phyloP scores from a whole-genome alignment of 2,329 filamentous ascomycete genomes.

The Aspergillus versicolor region DNA sequence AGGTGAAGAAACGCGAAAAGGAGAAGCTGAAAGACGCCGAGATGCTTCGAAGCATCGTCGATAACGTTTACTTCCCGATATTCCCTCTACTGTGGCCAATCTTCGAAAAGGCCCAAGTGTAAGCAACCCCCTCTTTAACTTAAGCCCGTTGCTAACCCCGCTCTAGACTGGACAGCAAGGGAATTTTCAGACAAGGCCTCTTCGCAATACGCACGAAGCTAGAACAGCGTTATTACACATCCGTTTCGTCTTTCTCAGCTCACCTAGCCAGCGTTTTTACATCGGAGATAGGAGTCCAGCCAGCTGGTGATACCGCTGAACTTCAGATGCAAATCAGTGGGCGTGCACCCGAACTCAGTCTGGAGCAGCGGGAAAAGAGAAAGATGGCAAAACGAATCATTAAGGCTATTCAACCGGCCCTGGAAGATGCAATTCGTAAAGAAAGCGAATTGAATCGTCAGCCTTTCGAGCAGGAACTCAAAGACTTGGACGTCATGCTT shows the following conservation, averaged over 20 bases:
- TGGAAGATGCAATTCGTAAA: constrained; percentile 73
- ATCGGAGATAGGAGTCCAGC: constrained; percentile 52
- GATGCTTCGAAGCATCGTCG: constrained; percentile 74
- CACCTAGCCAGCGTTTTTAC: constrained; percentile 59
- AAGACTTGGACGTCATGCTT: constrained; percentile 71
- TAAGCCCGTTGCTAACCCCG: constrained; percentile 17
- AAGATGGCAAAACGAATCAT: constrained; percentile 87
- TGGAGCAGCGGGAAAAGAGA: constrained; percentile 76
- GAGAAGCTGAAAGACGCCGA: constrained; percentile 75
- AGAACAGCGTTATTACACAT: constrained; percentile 58
- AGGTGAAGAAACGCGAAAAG: constrained; percentile 72
- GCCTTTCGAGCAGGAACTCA: constrained; percentile 66
- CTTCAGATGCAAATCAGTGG: constrained; percentile 53
- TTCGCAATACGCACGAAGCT: constrained; percentile 53
- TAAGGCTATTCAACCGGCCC: constrained; percentile 73
- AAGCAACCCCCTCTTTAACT: constrained; percentile 47
- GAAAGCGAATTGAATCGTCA: constrained; percentile 78
- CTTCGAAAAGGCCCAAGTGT: constrained; percentile 77
- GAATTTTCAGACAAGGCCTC: constrained; percentile 56
- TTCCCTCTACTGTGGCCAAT: constrained; percentile 73
- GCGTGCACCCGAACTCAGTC: constrained; percentile 43
- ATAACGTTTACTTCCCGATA: constrained; percentile 90
- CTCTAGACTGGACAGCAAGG: constrained; percentile 50
- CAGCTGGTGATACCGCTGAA: constrained; percentile 46
- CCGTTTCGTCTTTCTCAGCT: constrained; percentile 59